Percentiles rank a stretch among this genome's conserved stretches.
phyloP scores from a whole-genome alignment of 352 stramenopile species.

The Nothophytophthora sp. region DNA sequence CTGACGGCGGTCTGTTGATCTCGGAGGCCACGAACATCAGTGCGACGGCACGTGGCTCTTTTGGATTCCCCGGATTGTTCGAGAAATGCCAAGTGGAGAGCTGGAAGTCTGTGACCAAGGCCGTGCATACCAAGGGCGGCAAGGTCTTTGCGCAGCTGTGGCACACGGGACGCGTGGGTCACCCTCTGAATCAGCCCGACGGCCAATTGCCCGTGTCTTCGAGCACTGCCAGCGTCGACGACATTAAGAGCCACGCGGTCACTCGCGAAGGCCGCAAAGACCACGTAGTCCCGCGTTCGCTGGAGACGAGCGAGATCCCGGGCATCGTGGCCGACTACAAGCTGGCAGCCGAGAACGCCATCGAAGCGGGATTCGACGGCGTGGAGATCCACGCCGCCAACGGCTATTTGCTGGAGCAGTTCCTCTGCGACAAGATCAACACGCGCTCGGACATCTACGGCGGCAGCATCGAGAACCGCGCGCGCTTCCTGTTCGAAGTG shows the following conservation, averaged over 20 bases:
- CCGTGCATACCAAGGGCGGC: conserved; percentile 64
- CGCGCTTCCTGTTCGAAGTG: conserved; percentile 57
- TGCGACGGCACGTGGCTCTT: conserved; percentile 16
- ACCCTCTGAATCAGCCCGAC: conserved; percentile 46
- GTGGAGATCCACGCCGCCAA: conserved; percentile 86
- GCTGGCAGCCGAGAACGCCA: conserved; percentile 39
- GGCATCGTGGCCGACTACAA: conserved; percentile 53
- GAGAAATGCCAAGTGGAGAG: conserved; percentile 30
- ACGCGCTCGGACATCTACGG: conserved; percentile 76
- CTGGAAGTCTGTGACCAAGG: conserved; percentile 39
- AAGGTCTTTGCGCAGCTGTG: conserved; percentile 80
- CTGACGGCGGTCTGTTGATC: conserved; percentile 39
- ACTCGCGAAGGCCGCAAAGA: conserved; percentile 24
- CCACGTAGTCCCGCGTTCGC: conserved; percentile 35
- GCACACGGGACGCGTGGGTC: conserved; percentile 62
- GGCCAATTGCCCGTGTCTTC: conserved; percentile 36
- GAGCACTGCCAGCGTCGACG: conserved; percentile 18
- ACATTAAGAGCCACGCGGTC: conserved; percentile 20
- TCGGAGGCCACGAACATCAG: conserved; percentile 44
- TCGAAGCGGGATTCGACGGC: conserved; percentile 85
- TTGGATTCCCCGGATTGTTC: conserved; percentile 35
- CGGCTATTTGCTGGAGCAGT: conserved; percentile 90
- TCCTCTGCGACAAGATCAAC: conserved; percentile 69
- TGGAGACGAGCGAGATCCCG: conserved; percentile 65
- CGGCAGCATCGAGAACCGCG: conserved; percentile 74